Percentiles rank a stretch among this genome's conserved stretches.
Evolutionary conservation across 768 basidiomycete genomes (phyloP).

Genomic region (Rhizopogon sp.): DNA sequence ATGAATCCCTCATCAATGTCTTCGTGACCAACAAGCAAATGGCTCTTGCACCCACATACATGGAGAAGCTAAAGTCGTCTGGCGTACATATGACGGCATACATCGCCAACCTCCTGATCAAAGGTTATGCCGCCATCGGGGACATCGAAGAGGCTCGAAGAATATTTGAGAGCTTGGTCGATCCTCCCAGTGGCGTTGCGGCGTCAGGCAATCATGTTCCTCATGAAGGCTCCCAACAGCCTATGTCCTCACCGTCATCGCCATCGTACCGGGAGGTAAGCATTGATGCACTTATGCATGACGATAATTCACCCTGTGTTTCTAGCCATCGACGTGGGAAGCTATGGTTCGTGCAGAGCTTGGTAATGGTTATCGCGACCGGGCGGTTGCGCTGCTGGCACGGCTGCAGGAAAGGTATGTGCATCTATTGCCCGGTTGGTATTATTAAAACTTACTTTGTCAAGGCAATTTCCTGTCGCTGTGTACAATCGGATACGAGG

Average conservation of each 20-base stretch:
- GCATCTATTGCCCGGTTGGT: not conserved
- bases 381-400: constrained; percentile 63
- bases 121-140: constrained; percentile 62
- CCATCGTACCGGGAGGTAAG: constrained; percentile 30
- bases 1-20: constrained; percentile 87
- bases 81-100: constrained; percentile 92
- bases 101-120: constrained; percentile 68
- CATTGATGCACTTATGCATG: not conserved
- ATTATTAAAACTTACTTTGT: constrained; percentile 7
- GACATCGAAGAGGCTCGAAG: constrained; percentile 66
- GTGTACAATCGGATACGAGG: constrained; percentile 78
- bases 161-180: constrained; percentile 76
- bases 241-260: constrained; percentile 33
- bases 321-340: constrained; percentile 88
- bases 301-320: constrained; percentile 1
- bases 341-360: constrained; percentile 93
- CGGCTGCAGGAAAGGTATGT: constrained; percentile 69
- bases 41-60: constrained; percentile 70
- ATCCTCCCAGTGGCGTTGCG: constrained; percentile 80
- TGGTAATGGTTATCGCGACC: constrained; percentile 64
- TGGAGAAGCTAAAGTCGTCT: constrained; percentile 51
- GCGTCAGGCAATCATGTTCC: constrained; percentile 85
- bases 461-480: constrained; percentile 70
- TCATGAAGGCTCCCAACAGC: constrained; percentile 38
- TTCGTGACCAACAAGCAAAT: constrained; percentile 72